Percentiles rank a stretch among this genome's conserved stretches.
phyloP scores from a whole-genome alignment of 2,329 filamentous ascomycete species.

The Plectosphaerella plurivora region DNA sequence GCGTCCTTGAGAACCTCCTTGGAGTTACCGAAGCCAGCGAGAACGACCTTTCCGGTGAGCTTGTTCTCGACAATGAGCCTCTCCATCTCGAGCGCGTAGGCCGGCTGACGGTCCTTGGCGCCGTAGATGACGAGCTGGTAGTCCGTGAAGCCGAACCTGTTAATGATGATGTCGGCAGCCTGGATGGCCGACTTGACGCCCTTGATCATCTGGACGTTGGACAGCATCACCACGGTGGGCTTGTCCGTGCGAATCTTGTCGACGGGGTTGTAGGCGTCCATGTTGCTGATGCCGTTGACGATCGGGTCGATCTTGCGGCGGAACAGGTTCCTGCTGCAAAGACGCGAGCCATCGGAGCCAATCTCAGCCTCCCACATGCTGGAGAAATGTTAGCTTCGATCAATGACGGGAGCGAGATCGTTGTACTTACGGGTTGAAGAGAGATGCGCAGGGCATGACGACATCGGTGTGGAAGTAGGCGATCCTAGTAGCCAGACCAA shows the following conservation, averaged over 20 bases:
- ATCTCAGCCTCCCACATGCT: conserved; percentile 57
- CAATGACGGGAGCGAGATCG: not conserved
- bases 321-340: conserved; percentile 54
- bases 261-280: conserved; percentile 58
- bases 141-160: conserved; percentile 61
- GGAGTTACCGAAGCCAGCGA: conserved; percentile 53
- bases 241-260: conserved; percentile 52
- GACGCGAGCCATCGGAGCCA: conserved; percentile 50
- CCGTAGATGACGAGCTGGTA: conserved; percentile 61
- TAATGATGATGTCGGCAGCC: conserved; percentile 61
- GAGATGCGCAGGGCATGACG: conserved; percentile 51
- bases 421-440: conserved; percentile 48
- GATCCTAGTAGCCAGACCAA: conserved; percentile 41
- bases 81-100: conserved; percentile 55
- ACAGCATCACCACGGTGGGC: conserved; percentile 62
- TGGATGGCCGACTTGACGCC: conserved; percentile 62
- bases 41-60: conserved; percentile 43
- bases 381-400: not conserved
- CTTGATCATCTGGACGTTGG: conserved; percentile 55
- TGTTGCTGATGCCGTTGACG: conserved; percentile 61
- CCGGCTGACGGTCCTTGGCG: conserved; percentile 57
- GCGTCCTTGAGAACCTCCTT: conserved; percentile 49
- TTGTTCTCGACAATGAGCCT: conserved; percentile 53
- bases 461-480: conserved; percentile 53
- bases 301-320: conserved; percentile 58